Conservation (phyloP, 2,329 filamentous ascomycete genomes). For the Nannizzia gypsea region DNA sequence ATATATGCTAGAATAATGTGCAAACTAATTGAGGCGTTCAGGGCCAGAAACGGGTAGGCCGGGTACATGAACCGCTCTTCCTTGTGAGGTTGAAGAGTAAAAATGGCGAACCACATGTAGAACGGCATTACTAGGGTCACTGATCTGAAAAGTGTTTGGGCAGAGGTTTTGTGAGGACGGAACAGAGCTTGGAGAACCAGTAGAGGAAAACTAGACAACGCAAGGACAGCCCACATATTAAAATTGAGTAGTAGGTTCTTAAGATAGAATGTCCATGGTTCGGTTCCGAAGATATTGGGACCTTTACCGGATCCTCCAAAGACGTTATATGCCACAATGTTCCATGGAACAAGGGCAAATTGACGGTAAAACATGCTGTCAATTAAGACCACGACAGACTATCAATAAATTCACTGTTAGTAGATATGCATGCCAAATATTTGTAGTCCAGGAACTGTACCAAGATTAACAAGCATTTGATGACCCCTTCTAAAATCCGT, state of each 20-base stretch:
- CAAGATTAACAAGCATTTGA: slow-evolving; percentile 56
- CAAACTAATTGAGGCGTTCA: slow-evolving; percentile 76
- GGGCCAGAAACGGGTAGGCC: slow-evolving; percentile 74
- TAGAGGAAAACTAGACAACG: slow-evolving; percentile 61
- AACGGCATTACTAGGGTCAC: slow-evolving; percentile 72
- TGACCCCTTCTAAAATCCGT: slow-evolving; percentile 54
- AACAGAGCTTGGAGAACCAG: slow-evolving; percentile 61
- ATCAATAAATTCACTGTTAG: slow-evolving; percentile 18
- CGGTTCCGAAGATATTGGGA: slow-evolving; percentile 86
- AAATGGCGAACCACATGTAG: slow-evolving; percentile 88
- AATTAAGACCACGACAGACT: slow-evolving; percentile 58
- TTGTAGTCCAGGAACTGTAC: slow-evolving; percentile 35
- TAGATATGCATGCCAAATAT: neutral
- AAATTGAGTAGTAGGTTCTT: slow-evolving; percentile 88
- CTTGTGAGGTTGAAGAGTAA: slow-evolving; percentile 87
- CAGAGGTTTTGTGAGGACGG: slow-evolving; percentile 48
- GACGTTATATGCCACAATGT: slow-evolving; percentile 92
- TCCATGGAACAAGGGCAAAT: slow-evolving; percentile 65
- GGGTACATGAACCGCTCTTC: slow-evolving; percentile 99
- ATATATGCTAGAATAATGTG: slow-evolving; percentile 69
- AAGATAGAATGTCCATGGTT: slow-evolving; percentile 94
- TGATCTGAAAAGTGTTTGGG: slow-evolving; percentile 60
- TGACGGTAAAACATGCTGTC: slow-evolving; percentile 82
- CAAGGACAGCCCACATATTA: slow-evolving; percentile 83
- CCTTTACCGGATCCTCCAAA: slow-evolving; percentile 67